These are phyloP conservation scores for Albugo laibachii DNA, from an alignment of 352 stramenopile genomes.

Conservation along the genomic window DNA sequence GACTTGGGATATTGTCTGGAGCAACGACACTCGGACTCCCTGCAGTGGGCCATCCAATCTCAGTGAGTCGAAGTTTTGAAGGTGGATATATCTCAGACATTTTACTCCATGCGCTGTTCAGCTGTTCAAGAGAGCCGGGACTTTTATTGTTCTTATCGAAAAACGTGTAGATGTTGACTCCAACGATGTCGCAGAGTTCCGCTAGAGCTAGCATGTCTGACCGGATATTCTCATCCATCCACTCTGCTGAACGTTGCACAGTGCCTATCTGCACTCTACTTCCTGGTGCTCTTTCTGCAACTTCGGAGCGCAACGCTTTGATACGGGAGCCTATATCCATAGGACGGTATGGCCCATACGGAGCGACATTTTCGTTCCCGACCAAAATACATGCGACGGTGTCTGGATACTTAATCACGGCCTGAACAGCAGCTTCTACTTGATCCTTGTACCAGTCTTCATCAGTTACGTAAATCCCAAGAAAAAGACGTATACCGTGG, in stretches of 20 bases:
- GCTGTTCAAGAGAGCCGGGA: conserved; percentile 18
- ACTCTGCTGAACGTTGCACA: conserved; percentile 47
- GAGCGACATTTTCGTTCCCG: conserved; percentile 54
- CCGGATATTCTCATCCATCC: conserved; percentile 13
- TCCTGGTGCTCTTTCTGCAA: conserved; percentile 14
- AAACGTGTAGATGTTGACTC: conserved; percentile 70
- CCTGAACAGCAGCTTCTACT: conserved; percentile 20
- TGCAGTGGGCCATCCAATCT: conserved; percentile 35
- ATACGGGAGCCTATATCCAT: conserved; percentile 18
- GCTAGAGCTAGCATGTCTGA: conserved; percentile 25
- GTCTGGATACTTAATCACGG: conserved; percentile 22
- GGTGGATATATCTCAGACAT: conserved; percentile 24
- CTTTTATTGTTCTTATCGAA: conserved; percentile 36
- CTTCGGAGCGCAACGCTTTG: conserved; percentile 9
- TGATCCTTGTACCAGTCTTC: conserved; percentile 38
- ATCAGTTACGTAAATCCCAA: conserved; percentile 58
- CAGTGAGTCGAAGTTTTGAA: conserved; percentile 38
- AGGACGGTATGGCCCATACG: conserved; percentile 19
- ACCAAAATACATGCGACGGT: conserved; percentile 42
- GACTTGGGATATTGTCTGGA: conserved; percentile 21
- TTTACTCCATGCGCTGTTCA: conserved; percentile 33
- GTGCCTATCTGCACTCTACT: conserved; percentile 32
- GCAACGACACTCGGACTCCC: conserved; percentile 16
- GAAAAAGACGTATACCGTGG: conserved; percentile 30
- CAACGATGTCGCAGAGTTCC: conserved; percentile 36